Conservation (phyloP, 495 filamentous ascomycete genomes). For the Penicillium crystallinum region DNA sequence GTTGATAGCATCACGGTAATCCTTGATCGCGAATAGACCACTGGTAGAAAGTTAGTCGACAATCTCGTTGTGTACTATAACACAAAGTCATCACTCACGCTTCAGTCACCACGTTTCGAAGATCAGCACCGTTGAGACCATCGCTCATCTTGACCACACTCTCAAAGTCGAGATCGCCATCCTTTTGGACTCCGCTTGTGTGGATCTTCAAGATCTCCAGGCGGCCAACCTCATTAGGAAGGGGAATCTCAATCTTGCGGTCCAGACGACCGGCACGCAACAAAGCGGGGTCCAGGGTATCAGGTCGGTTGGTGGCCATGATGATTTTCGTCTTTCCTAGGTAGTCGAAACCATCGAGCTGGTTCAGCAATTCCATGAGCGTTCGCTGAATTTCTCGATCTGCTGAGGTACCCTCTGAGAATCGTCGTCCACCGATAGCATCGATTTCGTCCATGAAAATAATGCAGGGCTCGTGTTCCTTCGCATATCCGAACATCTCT, state of each 20-base stretch:
- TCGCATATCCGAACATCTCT: conserved; percentile 99
- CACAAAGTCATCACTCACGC: conserved; percentile 55
- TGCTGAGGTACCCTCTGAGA: conserved; percentile 97
- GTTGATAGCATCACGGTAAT: conserved; percentile 89
- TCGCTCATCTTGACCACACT: conserved; percentile 99
- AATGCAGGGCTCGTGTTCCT: conserved; percentile 99
- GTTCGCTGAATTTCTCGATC: conserved; percentile 99
- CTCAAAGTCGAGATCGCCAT: conserved; percentile 98
- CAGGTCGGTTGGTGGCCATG: conserved; percentile 98
- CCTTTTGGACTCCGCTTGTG: conserved; percentile 73
- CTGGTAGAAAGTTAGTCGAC: conserved; percentile 41
- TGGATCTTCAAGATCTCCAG: conserved; percentile 99
- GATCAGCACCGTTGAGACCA: conserved; percentile 92
- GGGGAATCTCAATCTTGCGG: conserved; percentile 96
- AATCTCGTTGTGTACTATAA: conserved; percentile 6
- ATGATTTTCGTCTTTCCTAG: conserved; percentile 99
- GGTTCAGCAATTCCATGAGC: conserved; percentile 98
- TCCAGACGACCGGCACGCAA: conserved; percentile 91
- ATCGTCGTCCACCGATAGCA: conserved; percentile 93
- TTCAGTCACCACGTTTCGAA: conserved; percentile 97
- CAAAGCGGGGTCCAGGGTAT: conserved; percentile 93
- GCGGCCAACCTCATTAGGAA: conserved; percentile 97
- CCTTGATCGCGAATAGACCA: conserved; percentile 95
- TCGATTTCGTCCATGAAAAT: conserved; percentile 99
- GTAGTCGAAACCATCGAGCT: conserved; percentile 99